phyloP scores from a whole-genome alignment of 2,329 filamentous ascomycete genomes.

The Penicillium sp. region DNA sequence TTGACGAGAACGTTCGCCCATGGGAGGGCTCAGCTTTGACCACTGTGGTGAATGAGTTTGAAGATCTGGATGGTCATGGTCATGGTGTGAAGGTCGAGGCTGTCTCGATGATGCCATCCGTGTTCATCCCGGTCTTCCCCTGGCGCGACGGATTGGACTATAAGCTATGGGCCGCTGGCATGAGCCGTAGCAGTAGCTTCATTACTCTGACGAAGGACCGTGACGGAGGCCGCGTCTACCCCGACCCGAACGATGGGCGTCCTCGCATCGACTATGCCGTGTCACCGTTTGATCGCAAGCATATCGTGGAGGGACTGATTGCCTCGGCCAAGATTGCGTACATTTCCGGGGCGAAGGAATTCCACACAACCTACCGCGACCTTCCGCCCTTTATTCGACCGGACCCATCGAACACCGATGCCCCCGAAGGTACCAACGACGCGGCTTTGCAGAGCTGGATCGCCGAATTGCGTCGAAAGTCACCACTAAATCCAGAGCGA shows the following conservation, averaged over 20 bases:
- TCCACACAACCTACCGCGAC: conserved; percentile 67
- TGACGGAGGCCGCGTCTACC: conserved; percentile 73
- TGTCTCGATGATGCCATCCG: conserved; percentile 72
- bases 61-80: conserved; percentile 78
- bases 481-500: conserved; percentile 53
- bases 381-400: conserved; percentile 66
- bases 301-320: conserved; percentile 72
- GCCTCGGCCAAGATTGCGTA: conserved; percentile 77
- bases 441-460: conserved; percentile 61
- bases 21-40: conserved; percentile 84
- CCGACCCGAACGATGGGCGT: conserved; percentile 69
- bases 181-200: conserved; percentile 71
- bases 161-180: conserved; percentile 71
- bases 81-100: conserved; percentile 84
- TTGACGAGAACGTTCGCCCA: conserved; percentile 69
- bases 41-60: conserved; percentile 73
- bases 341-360: conserved; percentile 78
- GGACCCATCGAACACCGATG: conserved; percentile 24
- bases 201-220: conserved; percentile 77
- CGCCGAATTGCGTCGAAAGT: conserved; percentile 49
- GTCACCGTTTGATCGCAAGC: conserved; percentile 71
- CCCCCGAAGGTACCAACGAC: conserved; percentile 57
- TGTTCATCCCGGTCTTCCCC: conserved; percentile 65
- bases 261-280: conserved; percentile 71
- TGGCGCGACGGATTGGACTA: conserved; percentile 72